phyloP scores from a whole-genome alignment of 106 monocot genomes.

The Cymbidium sinense region DNA sequence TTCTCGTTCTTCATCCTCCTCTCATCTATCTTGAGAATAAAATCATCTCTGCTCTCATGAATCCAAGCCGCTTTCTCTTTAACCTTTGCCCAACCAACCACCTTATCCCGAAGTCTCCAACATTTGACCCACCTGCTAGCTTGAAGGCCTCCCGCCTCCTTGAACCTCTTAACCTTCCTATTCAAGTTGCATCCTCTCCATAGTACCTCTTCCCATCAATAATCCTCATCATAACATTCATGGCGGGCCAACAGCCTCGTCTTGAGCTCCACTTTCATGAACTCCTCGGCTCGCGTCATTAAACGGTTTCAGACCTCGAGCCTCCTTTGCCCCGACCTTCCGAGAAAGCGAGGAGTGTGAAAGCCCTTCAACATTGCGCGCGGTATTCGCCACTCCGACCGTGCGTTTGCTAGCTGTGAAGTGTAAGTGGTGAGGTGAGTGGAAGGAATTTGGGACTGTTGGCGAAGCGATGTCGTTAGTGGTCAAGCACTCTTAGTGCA shows the following conservation, averaged over 20 bases:
- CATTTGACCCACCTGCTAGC: too few relatives aligned
- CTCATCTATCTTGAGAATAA: constrained; percentile 23
- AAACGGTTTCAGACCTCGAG: neutral
- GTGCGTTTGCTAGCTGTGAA: neutral
- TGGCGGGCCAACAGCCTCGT: constrained; percentile 7
- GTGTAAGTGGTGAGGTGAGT: neutral
- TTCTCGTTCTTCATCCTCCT: neutral
- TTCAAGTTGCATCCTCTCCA: neutral
- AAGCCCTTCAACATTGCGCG: neutral
- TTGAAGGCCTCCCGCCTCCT: too few relatives aligned
- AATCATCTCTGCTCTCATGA: constrained; percentile 5
- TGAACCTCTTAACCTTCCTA: too few relatives aligned
- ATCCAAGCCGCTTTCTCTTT: constrained; percentile 7
- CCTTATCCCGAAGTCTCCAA: too few relatives aligned
- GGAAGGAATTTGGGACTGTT: too few relatives aligned
- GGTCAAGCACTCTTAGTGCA: constrained; percentile 11
- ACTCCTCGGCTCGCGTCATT: neutral
- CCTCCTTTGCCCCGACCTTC: neutral
- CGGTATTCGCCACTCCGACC: neutral
- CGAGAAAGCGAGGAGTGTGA: neutral
- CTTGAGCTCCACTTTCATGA: too few relatives aligned
- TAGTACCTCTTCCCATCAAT: constrained; percentile 17
- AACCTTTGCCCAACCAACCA: neutral
- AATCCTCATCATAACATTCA: constrained; percentile 24
- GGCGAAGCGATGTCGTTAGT: constrained; percentile 7